phyloP scores from a whole-genome alignment of 2,329 filamentous ascomycete genomes.

The Penicillium hordei region DNA sequence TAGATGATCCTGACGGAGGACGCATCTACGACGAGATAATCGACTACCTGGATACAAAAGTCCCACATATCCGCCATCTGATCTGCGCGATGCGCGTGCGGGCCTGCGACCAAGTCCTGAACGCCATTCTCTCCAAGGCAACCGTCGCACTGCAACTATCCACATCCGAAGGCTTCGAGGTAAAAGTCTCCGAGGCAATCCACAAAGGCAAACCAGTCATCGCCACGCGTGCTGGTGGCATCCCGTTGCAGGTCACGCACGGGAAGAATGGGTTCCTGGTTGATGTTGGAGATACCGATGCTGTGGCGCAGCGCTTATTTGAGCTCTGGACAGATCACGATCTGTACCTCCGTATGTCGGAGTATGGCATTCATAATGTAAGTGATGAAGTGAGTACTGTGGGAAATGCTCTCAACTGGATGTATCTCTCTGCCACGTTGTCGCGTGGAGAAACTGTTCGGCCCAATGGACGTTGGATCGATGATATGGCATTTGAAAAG shows the following conservation, averaged over 20 bases:
- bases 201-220: conserved; percentile 79
- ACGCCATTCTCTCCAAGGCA: conserved; percentile 70
- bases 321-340: conserved; percentile 65
- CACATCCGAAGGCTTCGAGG: conserved; percentile 79
- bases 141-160: conserved; percentile 76
- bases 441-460: conserved; percentile 57
- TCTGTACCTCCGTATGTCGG: conserved; percentile 66
- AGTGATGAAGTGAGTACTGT: conserved; percentile 81
- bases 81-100: conserved; percentile 75
- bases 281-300: conserved; percentile 65
- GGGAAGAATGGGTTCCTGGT: conserved; percentile 73
- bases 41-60: conserved; percentile 62
- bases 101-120: conserved; percentile 77
- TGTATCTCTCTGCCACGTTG: conserved; percentile 71
- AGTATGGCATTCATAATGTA: conserved; percentile 64
- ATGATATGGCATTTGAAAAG: conserved; percentile 69
- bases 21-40: conserved; percentile 72
- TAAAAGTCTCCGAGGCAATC: conserved; percentile 80
- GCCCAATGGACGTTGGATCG: conserved; percentile 67
- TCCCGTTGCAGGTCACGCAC: conserved; percentile 74
- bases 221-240: conserved; percentile 72
- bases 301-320: conserved; percentile 67
- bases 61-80: conserved; percentile 61
- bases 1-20: conserved; percentile 76
- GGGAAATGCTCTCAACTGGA: conserved; percentile 73